Conservation (phyloP, 352 stramenopile genomes). For the Phytophthora pistaciae region DNA sequence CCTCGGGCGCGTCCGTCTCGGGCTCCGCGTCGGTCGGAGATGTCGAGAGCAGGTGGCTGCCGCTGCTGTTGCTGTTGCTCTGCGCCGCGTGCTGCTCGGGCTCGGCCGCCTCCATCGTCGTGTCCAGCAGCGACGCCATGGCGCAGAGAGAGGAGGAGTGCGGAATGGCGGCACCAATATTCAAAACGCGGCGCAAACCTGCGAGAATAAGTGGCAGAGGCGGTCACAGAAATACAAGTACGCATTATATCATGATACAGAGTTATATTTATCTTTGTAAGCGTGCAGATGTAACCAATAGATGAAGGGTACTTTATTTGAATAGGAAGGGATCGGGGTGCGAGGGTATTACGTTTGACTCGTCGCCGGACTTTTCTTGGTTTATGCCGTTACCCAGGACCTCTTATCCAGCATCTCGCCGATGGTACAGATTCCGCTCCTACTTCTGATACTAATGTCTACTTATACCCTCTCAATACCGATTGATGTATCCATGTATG, state of each 20-base stretch:
- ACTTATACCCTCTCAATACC: too few relatives aligned
- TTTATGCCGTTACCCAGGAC: slow-evolving; percentile 12
- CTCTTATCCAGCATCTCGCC: slow-evolving; percentile 1
- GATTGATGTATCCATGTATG: too few relatives aligned
- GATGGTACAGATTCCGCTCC: too few relatives aligned
- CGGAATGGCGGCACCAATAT: slow-evolving; percentile 32
- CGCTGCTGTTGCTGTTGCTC: slow-evolving; percentile 1
- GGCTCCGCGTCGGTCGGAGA: slow-evolving; percentile 29
- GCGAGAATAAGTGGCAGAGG: neutral
- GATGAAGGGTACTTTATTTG: neutral
- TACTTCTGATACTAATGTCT: too few relatives aligned
- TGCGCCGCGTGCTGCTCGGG: slow-evolving; percentile 7
- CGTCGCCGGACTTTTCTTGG: slow-evolving; percentile 5
- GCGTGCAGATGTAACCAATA: too few relatives aligned
- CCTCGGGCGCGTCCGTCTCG: slow-evolving; percentile 33
- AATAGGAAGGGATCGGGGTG: neutral
- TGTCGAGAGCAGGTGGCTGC: neutral
- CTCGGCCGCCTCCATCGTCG: slow-evolving; percentile 49
- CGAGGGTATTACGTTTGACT: neutral
- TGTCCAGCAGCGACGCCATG: slow-evolving; percentile 50
- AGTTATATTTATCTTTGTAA: neutral
- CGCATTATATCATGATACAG: neutral
- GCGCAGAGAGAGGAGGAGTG: neutral
- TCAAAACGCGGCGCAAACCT: slow-evolving; percentile 17
- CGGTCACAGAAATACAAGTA: too few relatives aligned